phyloP scores from a whole-genome alignment of 2,329 filamentous ascomycete genomes.

The Cryphonectria japonica region DNA sequence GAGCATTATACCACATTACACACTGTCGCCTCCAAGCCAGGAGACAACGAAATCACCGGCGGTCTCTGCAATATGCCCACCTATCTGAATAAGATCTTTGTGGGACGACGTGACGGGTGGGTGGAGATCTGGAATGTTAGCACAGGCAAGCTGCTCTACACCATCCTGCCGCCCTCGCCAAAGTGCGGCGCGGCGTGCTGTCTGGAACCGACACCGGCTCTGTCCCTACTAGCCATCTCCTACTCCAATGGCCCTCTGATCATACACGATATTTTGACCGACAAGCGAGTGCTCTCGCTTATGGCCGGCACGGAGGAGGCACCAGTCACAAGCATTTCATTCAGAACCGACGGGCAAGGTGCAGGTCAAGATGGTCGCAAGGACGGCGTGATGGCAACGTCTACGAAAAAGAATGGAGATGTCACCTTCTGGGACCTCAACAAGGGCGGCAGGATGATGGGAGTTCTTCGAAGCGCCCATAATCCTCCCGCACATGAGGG shows the following conservation, averaged over 20 bases:
- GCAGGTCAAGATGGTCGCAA: slow-evolving; percentile 85
- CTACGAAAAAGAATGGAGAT: slow-evolving; percentile 78
- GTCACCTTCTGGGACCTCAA: slow-evolving; percentile 97
- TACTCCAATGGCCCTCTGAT: slow-evolving; percentile 79
- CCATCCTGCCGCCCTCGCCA: slow-evolving; percentile 75
- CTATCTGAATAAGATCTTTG: slow-evolving; percentile 93
- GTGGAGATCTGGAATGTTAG: slow-evolving; percentile 98
- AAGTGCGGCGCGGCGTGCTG: slow-evolving; percentile 83
- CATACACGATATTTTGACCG: slow-evolving; percentile 80
- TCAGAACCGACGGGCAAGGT: slow-evolving; percentile 85
- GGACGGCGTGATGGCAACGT: slow-evolving; percentile 92
- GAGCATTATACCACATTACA: slow-evolving; percentile 90
- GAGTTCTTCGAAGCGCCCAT: slow-evolving; percentile 85
- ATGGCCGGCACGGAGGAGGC: slow-evolving; percentile 67
- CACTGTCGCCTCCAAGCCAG: slow-evolving; percentile 58
- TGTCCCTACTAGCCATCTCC: slow-evolving; percentile 86
- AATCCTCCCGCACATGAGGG: slow-evolving; percentile 68
- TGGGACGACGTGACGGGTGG: slow-evolving; percentile 82
- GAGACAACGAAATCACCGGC: slow-evolving; percentile 72
- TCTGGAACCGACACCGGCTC: slow-evolving; percentile 78
- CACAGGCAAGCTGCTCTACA: slow-evolving; percentile 89
- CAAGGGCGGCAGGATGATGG: slow-evolving; percentile 81
- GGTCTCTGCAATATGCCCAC: slow-evolving; percentile 89
- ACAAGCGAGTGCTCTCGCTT: slow-evolving; percentile 72
- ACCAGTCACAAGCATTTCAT: slow-evolving; percentile 81